These are phyloP conservation scores for Logfia minima DNA, from an alignment of 129 eudicot species.

Conservation along the genomic window DNA sequence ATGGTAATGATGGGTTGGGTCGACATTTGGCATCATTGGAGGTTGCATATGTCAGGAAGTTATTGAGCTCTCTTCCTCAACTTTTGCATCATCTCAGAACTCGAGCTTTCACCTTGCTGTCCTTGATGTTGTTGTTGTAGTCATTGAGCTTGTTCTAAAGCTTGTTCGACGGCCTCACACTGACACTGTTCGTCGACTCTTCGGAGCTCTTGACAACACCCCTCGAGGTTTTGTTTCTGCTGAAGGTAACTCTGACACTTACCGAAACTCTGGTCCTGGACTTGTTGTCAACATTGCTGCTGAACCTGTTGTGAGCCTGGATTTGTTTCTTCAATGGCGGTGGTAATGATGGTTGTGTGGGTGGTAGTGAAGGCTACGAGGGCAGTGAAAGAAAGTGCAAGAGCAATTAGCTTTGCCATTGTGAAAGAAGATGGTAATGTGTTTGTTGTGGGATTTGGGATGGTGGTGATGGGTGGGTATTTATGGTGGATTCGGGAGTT, in stretches of 20 bases:
- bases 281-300: not conserved
- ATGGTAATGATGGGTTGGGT: not conserved
- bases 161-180: conserved; percentile 5
- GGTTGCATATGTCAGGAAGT: not conserved
- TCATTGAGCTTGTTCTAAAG: not conserved
- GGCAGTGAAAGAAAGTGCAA: conserved; percentile 9
- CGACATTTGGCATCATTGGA: not conserved
- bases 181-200: not conserved
- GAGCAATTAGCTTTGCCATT: conserved; percentile 8
- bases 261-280: not conserved
- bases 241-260: conserved; percentile 14
- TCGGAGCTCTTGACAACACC: conserved; percentile 15
- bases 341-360: conserved; percentile 8
- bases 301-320: not conserved
- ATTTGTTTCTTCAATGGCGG: conserved; percentile 7
- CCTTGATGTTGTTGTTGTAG: not conserved
- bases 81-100: not conserved
- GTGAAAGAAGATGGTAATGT: not conserved
- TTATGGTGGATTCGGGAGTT: not conserved
- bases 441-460: not conserved
- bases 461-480: not conserved
- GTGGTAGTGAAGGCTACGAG: conserved; percentile 9
- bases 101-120: not conserved
- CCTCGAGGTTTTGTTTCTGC: not conserved
- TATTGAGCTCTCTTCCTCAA: not conserved